Evolutionary conservation across 192 early-diverging fungal genomes (phyloP), one percentile per base, ranked within the genome.

Genomic region (Backusella psychrophila): DNA sequence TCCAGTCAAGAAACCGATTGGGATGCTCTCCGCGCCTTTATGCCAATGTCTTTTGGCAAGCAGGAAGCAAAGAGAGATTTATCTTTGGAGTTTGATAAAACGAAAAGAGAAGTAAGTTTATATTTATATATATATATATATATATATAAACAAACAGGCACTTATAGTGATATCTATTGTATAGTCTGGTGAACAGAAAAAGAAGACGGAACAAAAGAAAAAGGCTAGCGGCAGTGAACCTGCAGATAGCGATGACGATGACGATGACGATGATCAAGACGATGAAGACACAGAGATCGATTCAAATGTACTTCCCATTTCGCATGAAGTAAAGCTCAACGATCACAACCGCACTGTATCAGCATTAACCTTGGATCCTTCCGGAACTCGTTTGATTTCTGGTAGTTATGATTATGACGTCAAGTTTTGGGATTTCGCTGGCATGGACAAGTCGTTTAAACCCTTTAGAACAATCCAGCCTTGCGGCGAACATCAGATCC

Each of bases 341-440:
- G 92, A 92, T 75, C 93, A 94, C 76, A 76, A 73, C 69, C 89
- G 87, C 78, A 89, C 91, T 21, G 90, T 95, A 21, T 93, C 94
- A 0, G 89, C 94, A 1, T 83, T 99, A 38, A 85, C 94, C 1
- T 84, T 97, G 67, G 95, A 99, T 74, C 90, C 95, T 29, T 81
- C 94, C 1, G 96, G 96, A 8, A 83, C 90, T n/a, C 77, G 91
- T 14, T 81, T 98, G 0, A 86, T 91, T 21, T 91, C 93, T 8
- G 96, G 95, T 72, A 87, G 93, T 19, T 91, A 94, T 70, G 95
- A 96, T 73, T 91, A 93, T 44, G 87, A 88, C 59, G 76, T 97
- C 39, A 93, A 93, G 65, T 83, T 99, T 42, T 99, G 96, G 96
- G 95, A 97, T 81, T 99, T 99, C 86, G 85, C 91, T 38, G 91